A percentile compares a stretch with the other conserved stretches of the same genome.
These are phyloP conservation scores for Schwanniomyces sp. DNA, from an alignment of 805 yeast genomes.

Conservation along the genomic window DNA sequence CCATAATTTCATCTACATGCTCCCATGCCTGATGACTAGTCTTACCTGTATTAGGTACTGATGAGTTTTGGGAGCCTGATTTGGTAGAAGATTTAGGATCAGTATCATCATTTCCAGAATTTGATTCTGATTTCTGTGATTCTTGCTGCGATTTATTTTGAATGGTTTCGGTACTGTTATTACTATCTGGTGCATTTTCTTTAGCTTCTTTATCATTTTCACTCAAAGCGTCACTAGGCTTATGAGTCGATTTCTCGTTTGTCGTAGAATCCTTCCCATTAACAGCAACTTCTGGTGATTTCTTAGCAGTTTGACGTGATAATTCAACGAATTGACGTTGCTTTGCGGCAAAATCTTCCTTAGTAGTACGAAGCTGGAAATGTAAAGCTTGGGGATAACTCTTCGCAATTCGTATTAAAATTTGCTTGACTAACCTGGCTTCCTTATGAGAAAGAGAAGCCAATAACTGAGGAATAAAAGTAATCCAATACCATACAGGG, in stretches of 20 bases:
- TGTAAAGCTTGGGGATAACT: constrained; percentile 97
- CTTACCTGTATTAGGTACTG: neutral
- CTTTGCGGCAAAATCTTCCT: constrained; percentile 86
- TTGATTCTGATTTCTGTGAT: neutral
- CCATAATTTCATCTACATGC: constrained; percentile 88
- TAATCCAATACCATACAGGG: constrained; percentile 99
- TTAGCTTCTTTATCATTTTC: neutral
- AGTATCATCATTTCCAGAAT: neutral
- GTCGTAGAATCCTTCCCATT: constrained; percentile 1
- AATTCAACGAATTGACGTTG: constrained; percentile 66
- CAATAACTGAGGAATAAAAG: constrained; percentile 91
- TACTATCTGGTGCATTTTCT: neutral
- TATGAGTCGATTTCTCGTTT: neutral
- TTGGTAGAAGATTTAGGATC: neutral
- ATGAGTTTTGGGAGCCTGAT: neutral
- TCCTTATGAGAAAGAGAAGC: constrained; percentile 89
- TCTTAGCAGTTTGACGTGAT: constrained; percentile 13
- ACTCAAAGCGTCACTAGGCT: neutral
- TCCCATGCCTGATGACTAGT: constrained; percentile 80
- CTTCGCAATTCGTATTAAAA: constrained; percentile 89
- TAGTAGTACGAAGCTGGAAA: constrained; percentile 91
- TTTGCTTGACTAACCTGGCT: constrained; percentile 84
- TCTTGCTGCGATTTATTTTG: neutral
- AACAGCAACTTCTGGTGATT: neutral
- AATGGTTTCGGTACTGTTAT: neutral